Base-by-base conservation (phyloP, 768 basidiomycete genomes). In the Lactarius sanguifluus region DNA sequence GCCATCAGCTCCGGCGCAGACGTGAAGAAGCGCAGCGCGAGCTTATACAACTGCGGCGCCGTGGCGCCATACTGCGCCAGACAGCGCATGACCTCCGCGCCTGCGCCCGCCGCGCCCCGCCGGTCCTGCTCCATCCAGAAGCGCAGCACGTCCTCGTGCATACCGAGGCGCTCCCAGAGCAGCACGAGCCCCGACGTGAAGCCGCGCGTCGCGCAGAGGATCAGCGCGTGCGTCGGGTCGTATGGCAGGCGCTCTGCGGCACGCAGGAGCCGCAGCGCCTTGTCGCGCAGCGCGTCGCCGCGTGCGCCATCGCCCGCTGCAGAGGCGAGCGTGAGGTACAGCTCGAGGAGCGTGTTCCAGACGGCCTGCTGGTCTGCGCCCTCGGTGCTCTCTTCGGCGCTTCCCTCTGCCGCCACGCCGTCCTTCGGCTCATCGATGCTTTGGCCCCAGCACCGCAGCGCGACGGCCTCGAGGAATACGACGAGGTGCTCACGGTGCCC, bases 341-440 rank as follows among this genome's bases (percentile, higher is more conserved):
- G 83, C 77, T 99, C 96, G 66, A 98, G 79, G 2, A 98, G 80
- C 12, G 96, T 98, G 77, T 96, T 97, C 96, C 96, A 98, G 3
- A 98, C 88, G 0, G 94, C 89, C 10, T 84, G 81, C 72, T 94
- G 93, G 72, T 96, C 90, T 0, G 76, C 73, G 34, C 79, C 78
- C 59, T 84, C 66, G 20, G 41, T 32, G 47, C 85, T 85, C 2
- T 71, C 59, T 57, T 73, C 67, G 13, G 68, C 62, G 28, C 71
- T 70, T 1, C 66, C 9, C 32, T 72, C 73, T 64, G 1, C 63
- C 43, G 57, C 58, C 1, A 69, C 57, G n/a, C 68, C 71, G 15
- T 63, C 74, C 55, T 64, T 69, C 40, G 45, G 38, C 4, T 74
- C 79, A 32, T 86, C 83, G 20, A 93, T 80, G 25, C 77, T 81